Evolutionary conservation across 1,284 basidiomycete species (phyloP).

Genomic region (Puccinia triticina): DNA sequence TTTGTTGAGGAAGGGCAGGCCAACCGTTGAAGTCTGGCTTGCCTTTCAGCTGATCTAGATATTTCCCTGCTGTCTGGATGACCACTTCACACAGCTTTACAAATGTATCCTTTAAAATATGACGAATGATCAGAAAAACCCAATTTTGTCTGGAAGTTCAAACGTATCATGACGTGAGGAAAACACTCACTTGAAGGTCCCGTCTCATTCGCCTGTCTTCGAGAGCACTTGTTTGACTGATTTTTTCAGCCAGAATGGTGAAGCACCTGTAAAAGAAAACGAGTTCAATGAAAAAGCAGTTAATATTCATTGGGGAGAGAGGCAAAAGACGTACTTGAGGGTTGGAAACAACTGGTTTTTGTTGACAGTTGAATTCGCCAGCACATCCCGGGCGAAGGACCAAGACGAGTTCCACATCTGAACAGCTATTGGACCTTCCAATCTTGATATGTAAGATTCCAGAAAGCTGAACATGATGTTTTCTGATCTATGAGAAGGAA

Average conservation of each 20-base stretch:
- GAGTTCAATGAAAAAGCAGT: background rate
- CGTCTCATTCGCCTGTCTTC: slow-evolving; percentile 86
- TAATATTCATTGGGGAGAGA: background rate
- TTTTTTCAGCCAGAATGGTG: slow-evolving; percentile 76
- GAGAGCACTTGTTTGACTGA: slow-evolving; percentile 81
- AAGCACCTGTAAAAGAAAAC: slow-evolving; percentile 68
- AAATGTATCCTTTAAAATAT: slow-evolving; percentile 70
- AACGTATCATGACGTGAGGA: slow-evolving; percentile 13
- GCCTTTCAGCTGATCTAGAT: slow-evolving; percentile 67
- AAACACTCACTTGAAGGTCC: slow-evolving; percentile 74
- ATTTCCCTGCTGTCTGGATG: slow-evolving; percentile 72
- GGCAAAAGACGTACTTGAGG: slow-evolving; percentile 66
- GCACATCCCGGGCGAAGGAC: slow-evolving; percentile 77
- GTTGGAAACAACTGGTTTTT: slow-evolving; percentile 73
- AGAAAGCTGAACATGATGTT: slow-evolving; percentile 76
- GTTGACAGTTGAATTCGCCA: slow-evolving; percentile 68
- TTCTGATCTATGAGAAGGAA: slow-evolving; percentile 66
- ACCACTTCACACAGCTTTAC: slow-evolving; percentile 81
- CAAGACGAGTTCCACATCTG: slow-evolving; percentile 87
- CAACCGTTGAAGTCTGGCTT: slow-evolving; percentile 21
- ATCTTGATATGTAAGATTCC: slow-evolving; percentile 77
- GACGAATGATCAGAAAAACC: background rate
- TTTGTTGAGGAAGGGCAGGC: background rate
- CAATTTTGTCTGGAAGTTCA: slow-evolving; percentile 10
- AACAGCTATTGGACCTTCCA: slow-evolving; percentile 84